Percentiles rank a stretch among this genome's conserved stretches.
These are phyloP conservation scores for Calonectria fujianensis DNA, from an alignment of 2,329 filamentous ascomycete species.

Conservation along the genomic window DNA sequence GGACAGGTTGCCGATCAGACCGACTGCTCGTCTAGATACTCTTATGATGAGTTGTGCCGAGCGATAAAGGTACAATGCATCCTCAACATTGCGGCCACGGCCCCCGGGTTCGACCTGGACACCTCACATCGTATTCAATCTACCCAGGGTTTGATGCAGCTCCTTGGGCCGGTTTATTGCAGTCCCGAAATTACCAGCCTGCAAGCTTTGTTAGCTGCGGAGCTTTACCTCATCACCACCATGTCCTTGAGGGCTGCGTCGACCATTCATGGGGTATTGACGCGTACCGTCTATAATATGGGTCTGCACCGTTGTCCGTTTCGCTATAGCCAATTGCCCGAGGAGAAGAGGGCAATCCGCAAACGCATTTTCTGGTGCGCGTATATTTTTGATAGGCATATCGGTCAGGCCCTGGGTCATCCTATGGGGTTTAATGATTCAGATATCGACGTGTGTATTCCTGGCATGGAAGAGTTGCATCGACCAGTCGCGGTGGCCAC, in stretches of 20 bases:
- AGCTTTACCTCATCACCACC: conserved; percentile 68
- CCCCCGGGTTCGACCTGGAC: conserved; percentile 49
- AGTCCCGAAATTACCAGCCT: conserved; percentile 66
- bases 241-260: conserved; percentile 70
- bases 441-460: conserved; percentile 62
- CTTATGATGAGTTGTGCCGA: conserved; percentile 54
- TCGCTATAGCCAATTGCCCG: conserved; percentile 67
- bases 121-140: conserved; percentile 60
- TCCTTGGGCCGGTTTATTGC: conserved; percentile 62
- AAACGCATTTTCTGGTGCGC: conserved; percentile 65
- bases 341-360: conserved; percentile 57
- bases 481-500: conserved; percentile 33
- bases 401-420: conserved; percentile 61
- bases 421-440: conserved; percentile 60
- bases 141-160: conserved; percentile 59
- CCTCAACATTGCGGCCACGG: conserved; percentile 66
- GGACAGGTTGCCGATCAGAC: not conserved
- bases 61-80: conserved; percentile 68
- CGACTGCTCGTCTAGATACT: conserved; percentile 38
- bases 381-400: conserved; percentile 61
- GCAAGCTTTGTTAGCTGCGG: conserved; percentile 68
- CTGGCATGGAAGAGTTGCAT: conserved; percentile 54
- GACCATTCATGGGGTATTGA: conserved; percentile 67
- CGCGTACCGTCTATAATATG: conserved; percentile 68
- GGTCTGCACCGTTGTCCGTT: conserved; percentile 72